phyloP scores from a whole-genome alignment of 1,284 basidiomycete genomes.

The Amylostereum areolatum region DNA sequence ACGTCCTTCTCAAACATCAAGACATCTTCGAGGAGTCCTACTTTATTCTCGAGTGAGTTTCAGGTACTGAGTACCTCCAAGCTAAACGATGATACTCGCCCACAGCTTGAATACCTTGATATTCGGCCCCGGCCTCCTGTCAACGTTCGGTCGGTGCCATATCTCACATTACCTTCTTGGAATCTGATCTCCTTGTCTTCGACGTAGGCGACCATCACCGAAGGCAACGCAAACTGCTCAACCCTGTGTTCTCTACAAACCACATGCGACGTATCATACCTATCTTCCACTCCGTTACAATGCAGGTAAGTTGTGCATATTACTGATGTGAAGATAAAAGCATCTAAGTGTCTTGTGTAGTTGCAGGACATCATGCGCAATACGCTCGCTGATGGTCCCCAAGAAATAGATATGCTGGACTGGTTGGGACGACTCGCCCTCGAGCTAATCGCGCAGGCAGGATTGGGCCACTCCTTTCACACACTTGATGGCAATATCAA shows the following conservation, averaged over 20 bases:
- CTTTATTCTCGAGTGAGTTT: background rate
- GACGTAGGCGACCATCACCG: slow-evolving; percentile 40
- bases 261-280: slow-evolving; percentile 41
- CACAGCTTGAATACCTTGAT: background rate
- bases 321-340: background rate
- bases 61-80: too few relatives aligned
- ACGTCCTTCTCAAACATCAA: background rate
- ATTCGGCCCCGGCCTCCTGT: background rate
- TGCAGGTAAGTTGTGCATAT: slow-evolving; percentile 23
- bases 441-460: background rate
- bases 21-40: background rate
- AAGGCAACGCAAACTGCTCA: slow-evolving; percentile 43
- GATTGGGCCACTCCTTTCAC: background rate
- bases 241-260: slow-evolving; percentile 40
- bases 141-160: background rate
- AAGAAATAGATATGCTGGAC: background rate
- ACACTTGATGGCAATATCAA: background rate
- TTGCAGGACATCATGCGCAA: background rate
- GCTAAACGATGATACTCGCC: too few relatives aligned
- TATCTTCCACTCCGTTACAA: slow-evolving; percentile 39
- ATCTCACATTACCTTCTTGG: background rate
- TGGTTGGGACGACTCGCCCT: background rate
- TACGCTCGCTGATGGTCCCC: background rate
- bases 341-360: background rate
- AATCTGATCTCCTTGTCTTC: background rate